phyloP scores from a whole-genome alignment of 1,284 basidiomycete genomes.

The Puccinia polysora region DNA sequence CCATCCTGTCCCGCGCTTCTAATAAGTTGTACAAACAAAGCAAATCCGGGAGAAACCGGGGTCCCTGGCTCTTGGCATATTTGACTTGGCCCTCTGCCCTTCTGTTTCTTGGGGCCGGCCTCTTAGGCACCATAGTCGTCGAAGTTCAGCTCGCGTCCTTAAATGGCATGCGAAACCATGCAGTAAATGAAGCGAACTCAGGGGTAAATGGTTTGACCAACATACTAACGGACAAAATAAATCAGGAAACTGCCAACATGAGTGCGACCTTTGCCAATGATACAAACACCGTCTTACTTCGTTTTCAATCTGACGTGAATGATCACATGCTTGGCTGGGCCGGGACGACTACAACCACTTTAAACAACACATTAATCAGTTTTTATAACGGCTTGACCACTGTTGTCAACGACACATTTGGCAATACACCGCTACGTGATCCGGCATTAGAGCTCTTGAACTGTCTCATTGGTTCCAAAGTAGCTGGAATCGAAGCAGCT shows the following conservation, averaged over 20 bases:
- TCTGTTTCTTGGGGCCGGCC: constrained; percentile 29
- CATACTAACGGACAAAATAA: constrained; percentile 32
- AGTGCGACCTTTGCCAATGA: constrained; percentile 32
- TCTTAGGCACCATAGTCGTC: constrained; percentile 18
- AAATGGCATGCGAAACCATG: constrained; percentile 11
- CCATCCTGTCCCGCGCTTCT: constrained; percentile 5
- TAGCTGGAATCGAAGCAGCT: constrained; percentile 28
- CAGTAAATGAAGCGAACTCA: constrained; percentile 30
- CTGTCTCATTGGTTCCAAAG: constrained; percentile 38
- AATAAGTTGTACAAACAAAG: constrained; percentile 6
- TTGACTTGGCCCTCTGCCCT: constrained; percentile 30
- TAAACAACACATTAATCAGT: constrained; percentile 36
- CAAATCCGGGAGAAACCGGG: constrained; percentile 2
- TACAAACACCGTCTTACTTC: constrained; percentile 37
- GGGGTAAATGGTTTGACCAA: constrained; percentile 23
- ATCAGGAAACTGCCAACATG: constrained; percentile 17
- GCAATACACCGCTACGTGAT: constrained; percentile 24
- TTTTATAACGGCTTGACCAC: constrained; percentile 41
- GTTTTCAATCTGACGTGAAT: constrained; percentile 37
- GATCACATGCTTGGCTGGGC: constrained; percentile 40
- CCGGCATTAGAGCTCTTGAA: constrained; percentile 23
- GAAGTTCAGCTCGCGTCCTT: constrained; percentile 31
- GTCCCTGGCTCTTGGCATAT: constrained; percentile 38
- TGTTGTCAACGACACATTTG: constrained; percentile 29
- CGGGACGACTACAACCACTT: constrained; percentile 31